Base-by-base conservation (phyloP, 345 rosid genomes). In the Gossypium sturtianum region DNA sequence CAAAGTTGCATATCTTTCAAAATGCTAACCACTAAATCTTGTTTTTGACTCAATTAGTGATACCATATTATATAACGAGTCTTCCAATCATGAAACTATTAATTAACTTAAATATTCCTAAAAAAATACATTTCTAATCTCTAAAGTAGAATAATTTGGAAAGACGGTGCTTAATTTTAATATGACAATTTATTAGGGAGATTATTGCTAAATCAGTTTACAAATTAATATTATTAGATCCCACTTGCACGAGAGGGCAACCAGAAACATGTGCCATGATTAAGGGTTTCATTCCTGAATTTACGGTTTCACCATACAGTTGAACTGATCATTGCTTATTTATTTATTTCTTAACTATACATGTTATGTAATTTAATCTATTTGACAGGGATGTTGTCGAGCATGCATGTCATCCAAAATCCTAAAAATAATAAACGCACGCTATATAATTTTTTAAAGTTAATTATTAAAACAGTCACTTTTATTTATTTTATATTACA, bases 191-290 rank as follows among this genome's bases (percentile, higher is more conserved):
- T 16, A 25, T 23, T 15, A 15, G 43, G 22, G 9, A 68, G 43
- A 17, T 20, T 66, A 10, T n/a, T 15, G 2, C 54, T 1, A 63
- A 20, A 22, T 66, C 49, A 34, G 19, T 68, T 68, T 23, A 12
- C 13, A 44, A 44, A 23, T 12, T 59, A 49, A 51, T 4, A 49
- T 23, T 15, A 9, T 27, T 51, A 4, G 16, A 69, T 16, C 58
- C 23, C 47, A 49, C 45, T 69, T 69, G 58, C 73, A 49, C 59
- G 60, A 11, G 43, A 10, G 23, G 44, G 22, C 11, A 70, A 6
- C 13, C 11, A 29, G 29, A 52, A 70, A 52, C 73, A 70, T 52
- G 61, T 9, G 45, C 29, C 73, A 53, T 34, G 74, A 19, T 53
- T 53, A 34, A 10, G 74, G 49, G 19, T 11, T 19, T 52, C 48